These are phyloP conservation scores for Veloporphyrellus conicus DNA, from an alignment of 1,284 basidiomycete species.

Conservation along the genomic window DNA sequence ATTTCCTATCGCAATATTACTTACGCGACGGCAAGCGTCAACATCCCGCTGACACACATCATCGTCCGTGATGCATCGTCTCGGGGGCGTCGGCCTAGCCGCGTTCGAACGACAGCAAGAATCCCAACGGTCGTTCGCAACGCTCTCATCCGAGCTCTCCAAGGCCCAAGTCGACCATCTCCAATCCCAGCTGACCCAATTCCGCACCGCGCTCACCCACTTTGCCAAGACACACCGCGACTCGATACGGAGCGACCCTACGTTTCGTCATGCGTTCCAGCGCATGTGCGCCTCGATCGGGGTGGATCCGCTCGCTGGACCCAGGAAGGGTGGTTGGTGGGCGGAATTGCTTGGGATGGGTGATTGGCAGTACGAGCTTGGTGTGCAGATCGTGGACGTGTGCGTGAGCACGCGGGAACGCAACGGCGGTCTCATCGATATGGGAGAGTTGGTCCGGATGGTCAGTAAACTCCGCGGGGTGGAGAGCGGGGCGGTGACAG, in stretches of 20 bases:
- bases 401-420: conserved; percentile 84
- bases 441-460: conserved; percentile 79
- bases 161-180: conserved; percentile 74
- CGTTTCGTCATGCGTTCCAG: conserved; percentile 89
- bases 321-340: conserved; percentile 85
- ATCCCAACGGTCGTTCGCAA: conserved; percentile 71
- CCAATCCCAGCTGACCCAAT: conserved; percentile 78
- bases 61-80: conserved; percentile 51
- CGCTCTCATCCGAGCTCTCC: conserved; percentile 78
- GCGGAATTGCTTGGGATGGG: conserved; percentile 81
- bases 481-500: conserved; percentile 61
- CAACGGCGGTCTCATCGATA: conserved; percentile 90
- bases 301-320: conserved; percentile 89
- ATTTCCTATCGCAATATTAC: conserved; percentile 2
- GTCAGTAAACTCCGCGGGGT: conserved; percentile 74
- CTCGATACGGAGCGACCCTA: conserved; percentile 81
- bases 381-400: conserved; percentile 95
- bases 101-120: conserved; percentile 72
- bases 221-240: conserved; percentile 85
- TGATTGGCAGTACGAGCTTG: conserved; percentile 95
- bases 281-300: conserved; percentile 95
- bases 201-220: conserved; percentile 73
- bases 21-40: too few species aligned
- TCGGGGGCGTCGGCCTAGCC: conserved; percentile 69
- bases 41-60: too few species aligned